Evolutionary conservation across 495 filamentous ascomycete genomes (phyloP).

Genomic region (Peziza echinospora): DNA sequence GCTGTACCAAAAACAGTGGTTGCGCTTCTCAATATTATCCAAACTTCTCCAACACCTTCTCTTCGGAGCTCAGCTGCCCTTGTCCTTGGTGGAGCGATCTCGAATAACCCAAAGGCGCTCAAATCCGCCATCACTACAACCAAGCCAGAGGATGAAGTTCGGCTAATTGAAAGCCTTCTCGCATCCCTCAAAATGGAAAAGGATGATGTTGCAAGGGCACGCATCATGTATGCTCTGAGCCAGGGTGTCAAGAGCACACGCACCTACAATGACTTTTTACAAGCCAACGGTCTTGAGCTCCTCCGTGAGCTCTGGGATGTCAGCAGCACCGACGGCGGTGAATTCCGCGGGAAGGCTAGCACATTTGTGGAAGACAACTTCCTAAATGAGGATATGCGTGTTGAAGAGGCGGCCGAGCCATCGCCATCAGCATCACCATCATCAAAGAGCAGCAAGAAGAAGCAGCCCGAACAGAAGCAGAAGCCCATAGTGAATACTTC

Average conservation of each 20-base stretch:
- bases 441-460: neutral
- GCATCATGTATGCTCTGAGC: slow-evolving; percentile 18
- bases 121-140: slow-evolving; percentile 19
- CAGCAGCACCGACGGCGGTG: slow-evolving; percentile 22
- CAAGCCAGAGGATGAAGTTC: slow-evolving; percentile 9
- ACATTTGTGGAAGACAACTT: slow-evolving; percentile 37
- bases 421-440: too few relatives aligned
- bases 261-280: slow-evolving; percentile 12
- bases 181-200: slow-evolving; percentile 8
- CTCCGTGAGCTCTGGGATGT: slow-evolving; percentile 30
- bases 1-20: slow-evolving; percentile 23
- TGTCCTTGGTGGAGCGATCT: slow-evolving; percentile 31
- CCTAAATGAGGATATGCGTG: slow-evolving; percentile 36
- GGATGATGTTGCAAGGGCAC: slow-evolving; percentile 15
- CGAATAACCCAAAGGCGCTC: slow-evolving; percentile 43
- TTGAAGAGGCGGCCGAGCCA: slow-evolving; percentile 9
- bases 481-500: neutral
- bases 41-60: slow-evolving; percentile 6
- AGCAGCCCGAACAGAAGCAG: neutral
- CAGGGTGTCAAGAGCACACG: slow-evolving; percentile 11
- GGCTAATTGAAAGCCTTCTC: slow-evolving; percentile 2
- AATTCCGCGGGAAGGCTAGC: slow-evolving; percentile 28
- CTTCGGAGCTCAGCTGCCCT: slow-evolving; percentile 28
- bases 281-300: slow-evolving; percentile 18
- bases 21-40: slow-evolving; percentile 4